Base-by-base conservation (phyloP, 208 protist species). In the Leishmania braziliensis region DNA sequence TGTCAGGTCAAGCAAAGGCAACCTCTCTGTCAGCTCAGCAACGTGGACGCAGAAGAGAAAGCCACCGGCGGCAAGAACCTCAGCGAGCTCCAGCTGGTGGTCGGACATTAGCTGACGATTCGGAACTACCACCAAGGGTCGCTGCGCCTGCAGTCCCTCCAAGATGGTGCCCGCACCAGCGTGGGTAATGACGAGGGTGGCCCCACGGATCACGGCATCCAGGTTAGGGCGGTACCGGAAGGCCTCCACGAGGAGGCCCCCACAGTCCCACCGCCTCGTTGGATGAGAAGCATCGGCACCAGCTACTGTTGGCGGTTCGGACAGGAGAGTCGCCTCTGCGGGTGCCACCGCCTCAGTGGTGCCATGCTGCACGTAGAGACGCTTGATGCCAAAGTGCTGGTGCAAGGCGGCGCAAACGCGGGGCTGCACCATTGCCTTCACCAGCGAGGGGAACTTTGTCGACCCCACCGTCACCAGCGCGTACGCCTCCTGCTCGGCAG, bases 91-190 rank as follows among this genome's bases (percentile, higher is more conserved):
- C 6, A 95, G 79, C 81, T 98, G 96, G 77, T 98, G 96, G 83
- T 98, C 93, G 10, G 88, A 92, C 96, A 97, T 97, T 39, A 98
- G 91, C 39, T 76, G 46, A 20, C 92, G 90, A 74, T 98, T 98
- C 3, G 96, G 96, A 46, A 98, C 95, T 1, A 95, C 92, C 43
- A 98, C 84, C 39, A 91, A 79, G n/a, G 89, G 90, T 4, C 80
- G 80, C 39, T 80, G 86, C 50, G 83, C 81, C 63, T 95, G 87
- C 33, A 98, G 83, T n/a, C 86, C 88, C 70, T 98, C 95, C 46
- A 98, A 90, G n/a, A 98, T 96, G n/a, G 96, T 98, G 20, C 96
- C 96, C 0, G 95, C 96, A 16, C 96, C 96, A 26, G 95, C 95
- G 83, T 98, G 96, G 5, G 93, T 93, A 46, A 98, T 90, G 53